Evolutionary conservation across 2,329 filamentous ascomycete genomes (phyloP).

Genomic region (Exophiala viscosa): DNA sequence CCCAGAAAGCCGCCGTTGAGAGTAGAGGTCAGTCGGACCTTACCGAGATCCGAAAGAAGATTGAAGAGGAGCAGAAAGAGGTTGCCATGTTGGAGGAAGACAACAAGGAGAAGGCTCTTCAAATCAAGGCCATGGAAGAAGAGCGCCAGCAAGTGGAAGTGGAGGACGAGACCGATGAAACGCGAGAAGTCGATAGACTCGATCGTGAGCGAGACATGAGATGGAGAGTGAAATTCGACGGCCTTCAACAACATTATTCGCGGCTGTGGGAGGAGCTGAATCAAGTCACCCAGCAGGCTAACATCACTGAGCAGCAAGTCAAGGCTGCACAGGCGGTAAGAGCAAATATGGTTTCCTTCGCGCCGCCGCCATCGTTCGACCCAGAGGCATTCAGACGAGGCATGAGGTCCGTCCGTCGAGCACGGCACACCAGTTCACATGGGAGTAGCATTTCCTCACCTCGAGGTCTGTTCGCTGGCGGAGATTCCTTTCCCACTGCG

Average conservation of each 20-base stretch:
- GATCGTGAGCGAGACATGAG: constrained; percentile 47
- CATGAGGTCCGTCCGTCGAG: constrained; percentile 39
- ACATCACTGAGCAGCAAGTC: constrained; percentile 24
- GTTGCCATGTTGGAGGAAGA: constrained; percentile 60
- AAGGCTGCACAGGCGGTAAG: constrained; percentile 37
- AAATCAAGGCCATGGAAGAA: constrained; percentile 60
- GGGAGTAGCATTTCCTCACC: constrained; percentile 47
- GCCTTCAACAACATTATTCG: constrained; percentile 43
- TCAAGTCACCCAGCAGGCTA: constrained; percentile 25
- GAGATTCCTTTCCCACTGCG: constrained; percentile 39
- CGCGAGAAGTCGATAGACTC: constrained; percentile 48
- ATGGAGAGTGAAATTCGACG: constrained; percentile 44
- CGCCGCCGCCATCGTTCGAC: constrained; percentile 39
- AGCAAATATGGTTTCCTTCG: constrained; percentile 40
- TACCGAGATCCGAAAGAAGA: constrained; percentile 42
- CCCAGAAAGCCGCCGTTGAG: constrained; percentile 42
- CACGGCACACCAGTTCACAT: constrained; percentile 44
- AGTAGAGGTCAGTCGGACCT: constrained; percentile 39
- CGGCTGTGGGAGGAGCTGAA: constrained; percentile 29
- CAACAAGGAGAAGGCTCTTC: constrained; percentile 57
- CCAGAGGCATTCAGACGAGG: constrained; percentile 39
- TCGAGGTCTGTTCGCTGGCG: constrained; percentile 36
- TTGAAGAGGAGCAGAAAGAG: constrained; percentile 43
- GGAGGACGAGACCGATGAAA: constrained; percentile 49
- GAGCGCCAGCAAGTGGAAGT: constrained; percentile 50